phyloP scores from a whole-genome alignment of 169 alveolate genomes.

The Plasmodium vivax region DNA sequence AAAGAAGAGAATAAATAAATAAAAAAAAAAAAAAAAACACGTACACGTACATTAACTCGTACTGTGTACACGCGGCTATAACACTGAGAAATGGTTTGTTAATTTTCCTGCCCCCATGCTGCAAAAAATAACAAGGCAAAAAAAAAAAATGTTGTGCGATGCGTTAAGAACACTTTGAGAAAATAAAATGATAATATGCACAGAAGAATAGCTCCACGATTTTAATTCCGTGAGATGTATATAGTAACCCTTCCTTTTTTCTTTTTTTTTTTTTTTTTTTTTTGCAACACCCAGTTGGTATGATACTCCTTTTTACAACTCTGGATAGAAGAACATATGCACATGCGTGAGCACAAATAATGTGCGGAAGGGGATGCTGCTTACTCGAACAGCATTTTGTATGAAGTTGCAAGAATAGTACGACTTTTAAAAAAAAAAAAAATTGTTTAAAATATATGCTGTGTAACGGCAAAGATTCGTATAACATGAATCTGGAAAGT shows the following conservation, averaged over 20 bases:
- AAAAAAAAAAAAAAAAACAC: not conserved
- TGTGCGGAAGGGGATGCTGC: not conserved
- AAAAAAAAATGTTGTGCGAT: not conserved
- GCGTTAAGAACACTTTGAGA: not conserved
- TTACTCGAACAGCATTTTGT: not conserved
- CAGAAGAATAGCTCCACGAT: not conserved
- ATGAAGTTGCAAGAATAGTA: not conserved
- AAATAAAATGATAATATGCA: not conserved
- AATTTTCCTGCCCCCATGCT: not conserved
- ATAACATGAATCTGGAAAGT: slow-evolving; percentile 6
- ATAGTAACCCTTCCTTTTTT: not conserved
- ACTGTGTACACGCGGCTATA: not conserved
- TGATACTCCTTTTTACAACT: not conserved
- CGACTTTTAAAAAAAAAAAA: not conserved
- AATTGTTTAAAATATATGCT: not conserved
- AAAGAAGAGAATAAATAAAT: not conserved
- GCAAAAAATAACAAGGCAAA: not conserved
- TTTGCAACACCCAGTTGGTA: not conserved
- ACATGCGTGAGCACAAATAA: not conserved
- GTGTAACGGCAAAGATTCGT: not conserved
- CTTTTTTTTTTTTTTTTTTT: not conserved
- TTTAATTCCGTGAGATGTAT: not conserved
- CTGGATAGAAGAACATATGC: not conserved
- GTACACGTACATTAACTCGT: not conserved
- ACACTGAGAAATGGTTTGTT: not conserved